A percentile compares a stretch with the other conserved stretches of the same genome.
Conservation (phyloP, 768 basidiomycete genomes). For the Megacollybia marginata region DNA sequence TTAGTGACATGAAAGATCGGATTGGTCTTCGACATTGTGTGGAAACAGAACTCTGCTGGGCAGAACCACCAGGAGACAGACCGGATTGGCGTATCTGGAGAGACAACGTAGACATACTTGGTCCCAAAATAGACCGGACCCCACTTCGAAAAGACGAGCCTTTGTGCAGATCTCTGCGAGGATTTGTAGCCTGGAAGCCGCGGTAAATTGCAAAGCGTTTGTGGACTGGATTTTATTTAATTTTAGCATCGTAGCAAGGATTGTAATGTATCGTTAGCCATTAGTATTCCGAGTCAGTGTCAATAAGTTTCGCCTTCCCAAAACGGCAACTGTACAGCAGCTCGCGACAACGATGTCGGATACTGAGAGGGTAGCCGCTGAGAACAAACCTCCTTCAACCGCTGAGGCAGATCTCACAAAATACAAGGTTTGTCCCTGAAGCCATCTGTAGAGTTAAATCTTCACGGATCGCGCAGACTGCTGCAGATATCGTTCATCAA, state of each 20-base stretch:
- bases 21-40: slow-evolving; percentile 51
- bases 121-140: background rate
- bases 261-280: too few species aligned
- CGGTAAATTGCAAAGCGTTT: background rate
- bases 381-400: slow-evolving; percentile 48
- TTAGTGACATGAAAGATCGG: slow-evolving; percentile 71
- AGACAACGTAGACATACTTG: slow-evolving; percentile 25
- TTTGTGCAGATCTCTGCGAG: slow-evolving; percentile 44
- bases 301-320: too few species aligned
- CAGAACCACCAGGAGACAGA: slow-evolving; percentile 35
- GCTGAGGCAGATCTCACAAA: slow-evolving; percentile 76
- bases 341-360: slow-evolving; percentile 48
- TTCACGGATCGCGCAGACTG: slow-evolving; percentile 43
- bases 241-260: too few species aligned
- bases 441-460: slow-evolving; percentile 13
- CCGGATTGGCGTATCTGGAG: slow-evolving; percentile 53
- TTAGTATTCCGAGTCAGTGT: too few species aligned
- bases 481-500: slow-evolving; percentile 82
- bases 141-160: background rate
- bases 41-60: slow-evolving; percentile 42
- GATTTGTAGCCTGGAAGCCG: slow-evolving; percentile 46
- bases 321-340: too few species aligned
- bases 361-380: slow-evolving; percentile 37
- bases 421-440: slow-evolving; percentile 58
- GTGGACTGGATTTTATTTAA: too few species aligned